phyloP scores from a whole-genome alignment of 495 filamentous ascomycete genomes.

The Podospora appendiculata region DNA sequence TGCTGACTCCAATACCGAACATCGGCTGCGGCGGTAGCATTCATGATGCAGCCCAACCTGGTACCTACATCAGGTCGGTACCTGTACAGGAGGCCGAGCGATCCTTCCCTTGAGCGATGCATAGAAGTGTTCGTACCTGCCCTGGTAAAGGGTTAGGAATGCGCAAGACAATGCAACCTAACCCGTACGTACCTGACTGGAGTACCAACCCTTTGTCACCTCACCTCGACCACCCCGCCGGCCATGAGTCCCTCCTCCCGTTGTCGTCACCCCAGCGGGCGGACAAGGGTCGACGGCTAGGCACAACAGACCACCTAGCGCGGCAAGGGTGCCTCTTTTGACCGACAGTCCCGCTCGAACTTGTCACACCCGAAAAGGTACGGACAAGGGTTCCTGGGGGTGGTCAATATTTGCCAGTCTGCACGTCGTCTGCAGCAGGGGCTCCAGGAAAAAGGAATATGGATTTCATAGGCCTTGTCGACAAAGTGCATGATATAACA shows the following conservation, averaged over 20 bases:
- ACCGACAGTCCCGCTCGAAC: background rate
- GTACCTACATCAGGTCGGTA: background rate
- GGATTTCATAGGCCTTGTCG: slow-evolving; percentile 1
- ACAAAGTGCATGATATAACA: background rate
- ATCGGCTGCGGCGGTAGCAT: background rate
- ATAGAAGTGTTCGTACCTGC: too few relatives aligned
- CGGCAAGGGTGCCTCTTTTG: background rate
- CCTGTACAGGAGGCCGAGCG: too few relatives aligned
- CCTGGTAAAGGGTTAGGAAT: too few relatives aligned
- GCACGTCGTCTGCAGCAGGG: too few relatives aligned
- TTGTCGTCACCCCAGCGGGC: background rate
- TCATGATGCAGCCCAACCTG: background rate
- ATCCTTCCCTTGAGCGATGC: background rate
- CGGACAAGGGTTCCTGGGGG: background rate
- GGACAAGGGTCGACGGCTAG: background rate
- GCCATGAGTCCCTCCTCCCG: background rate
- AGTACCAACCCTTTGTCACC: background rate
- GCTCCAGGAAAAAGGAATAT: slow-evolving; percentile 1
- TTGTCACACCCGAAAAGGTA: too few relatives aligned
- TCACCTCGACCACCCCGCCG: too few relatives aligned
- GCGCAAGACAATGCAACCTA: background rate
- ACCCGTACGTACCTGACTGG: background rate
- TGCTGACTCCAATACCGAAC: too few relatives aligned
- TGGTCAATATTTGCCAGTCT: background rate
- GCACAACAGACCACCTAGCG: background rate